These are phyloP conservation scores for Pholiota molesta DNA, from an alignment of 768 basidiomycete genomes.

Conservation along the genomic window DNA sequence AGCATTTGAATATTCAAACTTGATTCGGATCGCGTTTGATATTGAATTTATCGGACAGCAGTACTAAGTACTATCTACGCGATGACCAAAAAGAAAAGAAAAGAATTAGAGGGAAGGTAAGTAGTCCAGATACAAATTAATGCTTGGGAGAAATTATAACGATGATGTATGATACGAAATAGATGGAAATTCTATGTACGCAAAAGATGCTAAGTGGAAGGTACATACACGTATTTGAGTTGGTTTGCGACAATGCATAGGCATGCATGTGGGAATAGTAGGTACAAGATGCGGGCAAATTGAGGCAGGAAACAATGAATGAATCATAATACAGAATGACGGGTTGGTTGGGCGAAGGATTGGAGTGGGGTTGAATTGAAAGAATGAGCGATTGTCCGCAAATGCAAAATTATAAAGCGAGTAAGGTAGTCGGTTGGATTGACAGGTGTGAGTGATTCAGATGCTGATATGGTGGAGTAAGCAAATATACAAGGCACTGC, in stretches of 20 bases:
- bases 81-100: neutral
- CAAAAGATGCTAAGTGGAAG: neutral
- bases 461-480: constrained; percentile 4
- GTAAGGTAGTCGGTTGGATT: neutral
- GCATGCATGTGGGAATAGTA: constrained; percentile 6
- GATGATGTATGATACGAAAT: neutral
- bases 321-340: constrained; percentile 11
- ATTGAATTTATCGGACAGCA: too few species aligned
- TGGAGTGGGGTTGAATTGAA: neutral
- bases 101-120: neutral
- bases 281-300: constrained; percentile 5
- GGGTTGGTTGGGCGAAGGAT: neutral
- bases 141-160: neutral
- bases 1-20: too few species aligned
- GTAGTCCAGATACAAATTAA: neutral
- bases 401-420: constrained; percentile 4
- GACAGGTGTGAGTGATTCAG: neutral
- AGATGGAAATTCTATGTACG: neutral
- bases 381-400: neutral
- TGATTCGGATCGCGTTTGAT: too few species aligned
- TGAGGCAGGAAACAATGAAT: neutral
- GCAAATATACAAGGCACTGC: constrained; percentile 20
- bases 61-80: neutral
- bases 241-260: constrained; percentile 6
- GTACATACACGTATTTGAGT: constrained; percentile 20